Conservation (phyloP, 345 rosid species). For the Moricandia arvensis region DNA sequence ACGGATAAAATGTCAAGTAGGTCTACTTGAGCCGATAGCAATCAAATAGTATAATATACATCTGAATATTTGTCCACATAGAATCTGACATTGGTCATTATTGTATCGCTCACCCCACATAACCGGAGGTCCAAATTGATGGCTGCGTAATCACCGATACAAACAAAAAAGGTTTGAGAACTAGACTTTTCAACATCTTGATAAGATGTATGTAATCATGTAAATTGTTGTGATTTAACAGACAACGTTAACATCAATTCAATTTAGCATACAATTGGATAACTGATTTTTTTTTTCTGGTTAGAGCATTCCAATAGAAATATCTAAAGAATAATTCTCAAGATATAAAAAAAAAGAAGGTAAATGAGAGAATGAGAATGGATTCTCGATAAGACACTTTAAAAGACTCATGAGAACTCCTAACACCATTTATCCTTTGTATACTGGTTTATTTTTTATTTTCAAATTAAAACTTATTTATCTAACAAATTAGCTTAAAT, state of each 20-base stretch:
- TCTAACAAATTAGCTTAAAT: too few relatives aligned
- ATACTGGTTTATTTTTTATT: too few relatives aligned
- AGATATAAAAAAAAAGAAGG: too few relatives aligned
- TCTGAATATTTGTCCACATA: background rate
- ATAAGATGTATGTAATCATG: background rate
- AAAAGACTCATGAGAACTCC: too few relatives aligned
- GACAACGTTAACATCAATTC: background rate
- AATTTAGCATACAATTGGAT: background rate
- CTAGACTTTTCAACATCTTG: background rate
- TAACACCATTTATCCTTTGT: too few relatives aligned
- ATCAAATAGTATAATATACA: background rate
- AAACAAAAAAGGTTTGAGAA: background rate
- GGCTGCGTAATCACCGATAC: background rate
- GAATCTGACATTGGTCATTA: background rate
- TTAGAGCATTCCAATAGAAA: too few relatives aligned
- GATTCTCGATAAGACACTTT: too few relatives aligned
- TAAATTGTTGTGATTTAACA: slow-evolving; percentile 4
- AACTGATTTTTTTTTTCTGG: too few relatives aligned
- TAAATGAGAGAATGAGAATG: too few relatives aligned
- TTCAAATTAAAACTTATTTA: too few relatives aligned
- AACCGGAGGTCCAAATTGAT: background rate
- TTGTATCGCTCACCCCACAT: background rate
- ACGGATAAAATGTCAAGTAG: too few relatives aligned
- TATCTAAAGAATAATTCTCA: too few relatives aligned
- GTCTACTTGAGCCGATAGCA: background rate